Conservation (phyloP, 1,284 basidiomycete species). For the Sparassis latifolia region DNA sequence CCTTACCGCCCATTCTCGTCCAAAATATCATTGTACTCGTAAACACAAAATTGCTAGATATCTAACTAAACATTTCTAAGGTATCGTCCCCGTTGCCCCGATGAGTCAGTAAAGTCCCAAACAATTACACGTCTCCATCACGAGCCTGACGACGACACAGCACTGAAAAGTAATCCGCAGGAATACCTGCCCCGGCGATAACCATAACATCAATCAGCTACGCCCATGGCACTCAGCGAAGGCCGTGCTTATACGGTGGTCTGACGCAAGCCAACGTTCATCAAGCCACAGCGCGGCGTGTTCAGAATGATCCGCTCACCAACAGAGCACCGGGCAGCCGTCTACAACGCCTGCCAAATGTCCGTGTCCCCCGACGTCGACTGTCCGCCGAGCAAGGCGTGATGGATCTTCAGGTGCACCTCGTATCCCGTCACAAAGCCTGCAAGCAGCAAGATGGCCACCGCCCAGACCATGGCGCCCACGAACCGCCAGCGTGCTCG, state of each 20-base stretch:
- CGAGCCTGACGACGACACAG: background rate
- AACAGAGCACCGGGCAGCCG: background rate
- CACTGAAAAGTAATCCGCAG: background rate
- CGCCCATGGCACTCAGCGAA: background rate
- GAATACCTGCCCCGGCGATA: background rate
- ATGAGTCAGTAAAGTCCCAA: background rate
- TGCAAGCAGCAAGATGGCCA: constrained; percentile 17
- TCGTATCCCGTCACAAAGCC: constrained; percentile 22
- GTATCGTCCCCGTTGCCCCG: background rate
- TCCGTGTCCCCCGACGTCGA: background rate
- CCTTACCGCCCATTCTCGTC: background rate
- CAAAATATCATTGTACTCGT: background rate
- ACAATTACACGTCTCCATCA: background rate
- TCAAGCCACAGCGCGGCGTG: background rate
- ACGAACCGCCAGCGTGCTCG: constrained; percentile 26
- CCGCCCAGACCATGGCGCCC: constrained; percentile 23
- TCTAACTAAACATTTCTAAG: background rate
- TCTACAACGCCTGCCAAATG: background rate
- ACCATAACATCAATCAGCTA: background rate
- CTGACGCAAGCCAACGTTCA: background rate
- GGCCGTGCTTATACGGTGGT: background rate
- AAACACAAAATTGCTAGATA: background rate
- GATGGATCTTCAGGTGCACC: constrained; percentile 13
- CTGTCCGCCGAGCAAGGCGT: constrained; percentile 6
- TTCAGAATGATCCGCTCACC: background rate